Percentiles rank a stretch among this genome's conserved stretches.
Conservation (phyloP, 1,139 yeast genomes). For the Taiozyma sp. region DNA sequence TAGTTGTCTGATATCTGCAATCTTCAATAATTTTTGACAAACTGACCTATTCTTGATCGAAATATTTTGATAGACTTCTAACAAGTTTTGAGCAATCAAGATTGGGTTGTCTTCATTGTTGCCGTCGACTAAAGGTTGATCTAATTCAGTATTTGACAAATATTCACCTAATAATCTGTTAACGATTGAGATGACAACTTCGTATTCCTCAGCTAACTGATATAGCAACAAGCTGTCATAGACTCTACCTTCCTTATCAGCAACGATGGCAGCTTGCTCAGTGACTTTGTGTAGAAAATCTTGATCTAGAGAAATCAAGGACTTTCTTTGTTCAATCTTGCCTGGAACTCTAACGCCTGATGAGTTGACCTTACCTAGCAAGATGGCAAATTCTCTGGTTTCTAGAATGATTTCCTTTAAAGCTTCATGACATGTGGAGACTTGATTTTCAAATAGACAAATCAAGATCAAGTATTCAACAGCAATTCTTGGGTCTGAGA, state of each 20-base stretch:
- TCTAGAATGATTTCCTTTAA: constrained; percentile 79
- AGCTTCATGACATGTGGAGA: constrained; percentile 67
- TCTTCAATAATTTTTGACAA: constrained; percentile 55
- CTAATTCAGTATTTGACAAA: constrained; percentile 67
- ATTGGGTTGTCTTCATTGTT: constrained; percentile 37
- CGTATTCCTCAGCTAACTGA: constrained; percentile 85
- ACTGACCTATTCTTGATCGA: constrained; percentile 51
- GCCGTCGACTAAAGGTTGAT: constrained; percentile 45
- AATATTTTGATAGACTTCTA: constrained; percentile 43
- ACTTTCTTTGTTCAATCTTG: constrained; percentile 71
- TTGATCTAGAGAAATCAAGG: constrained; percentile 53
- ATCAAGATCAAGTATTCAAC: constrained; percentile 79
- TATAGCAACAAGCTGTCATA: constrained; percentile 82
- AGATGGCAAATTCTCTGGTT: constrained; percentile 75
- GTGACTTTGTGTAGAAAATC: constrained; percentile 63
- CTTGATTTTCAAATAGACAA: constrained; percentile 48
- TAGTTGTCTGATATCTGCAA: constrained; percentile 61
- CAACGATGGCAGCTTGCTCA: constrained; percentile 78
- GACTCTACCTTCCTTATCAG: constrained; percentile 88
- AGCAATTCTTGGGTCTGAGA: constrained; percentile 85
- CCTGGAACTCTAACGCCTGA: constrained; percentile 84
- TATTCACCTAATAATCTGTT: constrained; percentile 79
- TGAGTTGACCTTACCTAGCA: constrained; percentile 70
- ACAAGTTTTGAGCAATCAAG: constrained; percentile 52
- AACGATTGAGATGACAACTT: constrained; percentile 72